Evolutionary conservation across 768 basidiomycete genomes (phyloP), one percentile per base, ranked within the genome.

Genomic region (Termitomyces heimii): DNA sequence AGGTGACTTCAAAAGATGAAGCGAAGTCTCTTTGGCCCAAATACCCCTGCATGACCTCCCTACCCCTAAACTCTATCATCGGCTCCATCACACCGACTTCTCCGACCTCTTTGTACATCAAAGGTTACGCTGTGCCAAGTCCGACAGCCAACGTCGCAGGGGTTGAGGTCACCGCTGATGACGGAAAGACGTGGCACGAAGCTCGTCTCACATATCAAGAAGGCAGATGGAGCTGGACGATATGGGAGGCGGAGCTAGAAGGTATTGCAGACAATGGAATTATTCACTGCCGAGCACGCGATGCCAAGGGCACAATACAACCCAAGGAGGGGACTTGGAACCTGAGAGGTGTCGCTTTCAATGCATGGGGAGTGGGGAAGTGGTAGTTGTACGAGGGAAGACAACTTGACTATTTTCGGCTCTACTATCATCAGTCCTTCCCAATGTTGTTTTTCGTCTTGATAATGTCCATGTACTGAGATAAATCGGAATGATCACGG

Each of bases 191-290:
- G 8, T 87, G 86, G 84, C 64, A 68, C 28, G 64, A 68, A 10
- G 78, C 82, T 20, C 68, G 68, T 31, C 80, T 86, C 57, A 81
- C 75, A 1, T 86, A 87, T 59, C 82, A 81, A 54, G 71, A 80
- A 35, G 85, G 86, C 4, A 77, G 67, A 60, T 89, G 86, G 86
- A 87, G 87, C 63, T 90, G 88, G 88, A 80, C 83, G 5, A 66
- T 88, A 22, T 89, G 88, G 88, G 82, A 86, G 63, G 73, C 66
- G 3, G 71, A 75, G 48, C 13, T 89, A 14, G 66, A 70, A 7
- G 67, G 72, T 45, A 65, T 66, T 5, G 65, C 62, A 4, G 61
- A 64, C 47, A 69, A 60, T 24, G 80, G 78, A 3, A 68, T 67
- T 4, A 72, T 78, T 5, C 68, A 72, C 48, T 81, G 82, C 54